Percentiles rank a stretch among this genome's conserved stretches.
Evolutionary conservation across 2,329 filamentous ascomycete genomes (phyloP).

Genomic region (Teratosphaeria zuluensis): DNA sequence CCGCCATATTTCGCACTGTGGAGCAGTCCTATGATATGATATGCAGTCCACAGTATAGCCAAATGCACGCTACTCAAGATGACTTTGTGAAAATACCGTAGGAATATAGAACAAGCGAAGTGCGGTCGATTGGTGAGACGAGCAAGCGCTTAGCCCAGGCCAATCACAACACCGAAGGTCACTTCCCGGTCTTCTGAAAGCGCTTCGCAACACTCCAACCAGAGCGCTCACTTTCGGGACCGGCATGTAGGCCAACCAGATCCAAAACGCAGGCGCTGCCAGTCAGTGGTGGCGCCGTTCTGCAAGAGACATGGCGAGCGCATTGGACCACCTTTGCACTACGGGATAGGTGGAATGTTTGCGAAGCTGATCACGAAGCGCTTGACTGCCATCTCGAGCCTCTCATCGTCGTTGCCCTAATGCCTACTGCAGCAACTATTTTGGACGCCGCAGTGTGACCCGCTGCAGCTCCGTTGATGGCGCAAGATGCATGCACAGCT

Average conservation of each 20-base stretch:
- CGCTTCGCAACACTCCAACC: neutral
- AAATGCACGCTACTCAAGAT: neutral
- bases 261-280: neutral
- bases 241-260: neutral
- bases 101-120: too few species aligned
- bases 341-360: neutral
- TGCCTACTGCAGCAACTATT: neutral
- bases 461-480: neutral
- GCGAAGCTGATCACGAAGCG: neutral
- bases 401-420: neutral
- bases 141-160: neutral
- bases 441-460: neutral
- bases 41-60: too few species aligned
- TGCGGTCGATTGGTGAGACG: neutral
- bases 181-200: too few species aligned
- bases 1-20: too few species aligned
- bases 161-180: neutral
- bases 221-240: neutral
- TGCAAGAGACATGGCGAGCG: neutral
- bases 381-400: neutral
- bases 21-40: too few species aligned
- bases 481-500: neutral
- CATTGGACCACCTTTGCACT: neutral
- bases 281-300: neutral
- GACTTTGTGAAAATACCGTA: neutral